Evolutionary conservation across 1,284 basidiomycete genomes (phyloP).

Genomic region (Trametes sp.): DNA sequence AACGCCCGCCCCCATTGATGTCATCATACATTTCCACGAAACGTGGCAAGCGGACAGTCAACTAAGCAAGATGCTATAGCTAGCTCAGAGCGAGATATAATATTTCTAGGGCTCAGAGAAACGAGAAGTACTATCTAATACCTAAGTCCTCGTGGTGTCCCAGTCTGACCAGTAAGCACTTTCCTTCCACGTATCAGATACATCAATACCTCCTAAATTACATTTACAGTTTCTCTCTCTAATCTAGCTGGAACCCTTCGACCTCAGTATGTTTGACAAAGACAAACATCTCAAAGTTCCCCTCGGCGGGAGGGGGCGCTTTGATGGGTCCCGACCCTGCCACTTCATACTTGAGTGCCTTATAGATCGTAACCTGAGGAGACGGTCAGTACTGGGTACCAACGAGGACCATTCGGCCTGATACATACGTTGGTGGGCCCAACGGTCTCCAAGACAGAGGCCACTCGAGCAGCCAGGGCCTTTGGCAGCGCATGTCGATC

Average conservation of each 20-base stretch:
- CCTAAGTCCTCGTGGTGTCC: too few relatives aligned
- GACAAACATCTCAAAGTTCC: conserved; percentile 23
- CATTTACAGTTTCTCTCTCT: too few relatives aligned
- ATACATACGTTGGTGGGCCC: conserved; percentile 18
- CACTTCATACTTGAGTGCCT: conserved; percentile 23
- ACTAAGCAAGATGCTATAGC: too few relatives aligned
- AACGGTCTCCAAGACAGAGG: conserved; percentile 21
- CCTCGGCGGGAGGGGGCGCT: conserved; percentile 2
- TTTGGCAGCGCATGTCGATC: neutral
- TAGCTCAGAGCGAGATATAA: too few relatives aligned
- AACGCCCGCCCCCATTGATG: neutral
- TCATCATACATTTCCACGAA: too few relatives aligned
- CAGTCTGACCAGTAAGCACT: too few relatives aligned
- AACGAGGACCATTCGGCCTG: neutral
- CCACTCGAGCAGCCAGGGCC: conserved; percentile 19
- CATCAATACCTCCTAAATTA: too few relatives aligned
- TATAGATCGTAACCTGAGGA: conserved; percentile 28
- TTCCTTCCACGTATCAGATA: too few relatives aligned
- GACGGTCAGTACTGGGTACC: neutral
- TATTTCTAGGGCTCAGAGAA: too few relatives aligned
- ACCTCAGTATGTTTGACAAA: conserved; percentile 30
- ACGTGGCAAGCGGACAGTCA: too few relatives aligned
- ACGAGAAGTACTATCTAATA: too few relatives aligned
- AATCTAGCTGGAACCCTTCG: neutral
- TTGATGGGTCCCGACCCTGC: conserved; percentile 20